Evolutionary conservation across 768 basidiomycete species (phyloP), one percentile per base, ranked within the genome.

Genomic region (Boletus barrowsii): DNA sequence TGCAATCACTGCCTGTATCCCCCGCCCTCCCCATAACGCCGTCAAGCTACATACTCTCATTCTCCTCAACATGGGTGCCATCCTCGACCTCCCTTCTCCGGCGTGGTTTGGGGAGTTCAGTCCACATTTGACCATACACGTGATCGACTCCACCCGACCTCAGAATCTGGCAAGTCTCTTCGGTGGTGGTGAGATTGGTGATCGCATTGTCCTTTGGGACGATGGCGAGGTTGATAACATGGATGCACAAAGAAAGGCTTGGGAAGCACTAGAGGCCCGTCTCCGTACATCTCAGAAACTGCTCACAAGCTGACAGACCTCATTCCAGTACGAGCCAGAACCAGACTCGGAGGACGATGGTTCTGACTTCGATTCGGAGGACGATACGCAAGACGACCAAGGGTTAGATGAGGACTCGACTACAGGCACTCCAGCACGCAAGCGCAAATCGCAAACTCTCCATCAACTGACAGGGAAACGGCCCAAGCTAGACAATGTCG

Each of bases 121-220:
- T 45, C 61, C 75, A 5, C 74, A 76, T 22, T 76, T 92, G 50
- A 84, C 79, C 3, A 80, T 98, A 40, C 97, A 99, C 74, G 86
- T 98, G 62, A 90, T 99, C 73, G 97, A 99, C 72, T 93, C 96
- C 4, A 83, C 86, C 18, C 82, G 97, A 48, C 97, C 97, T 17
- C 84, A 90, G 65, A 93, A 94, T 71, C 76, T 98, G 64, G 78
- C 84, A 41, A 97, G 87, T 74, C 73, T 98, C 20, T 98, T 96
- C 69, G 83, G 81, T 46, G 79, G 76, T 41, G 84, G 84, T 24
- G 79, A 83, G 60, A 81, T 81, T 48, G 81, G 79, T 13, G 84
- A 88, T 57, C 77, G 87, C 48, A 83, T 98, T 18, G 75, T 96
- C 30, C 79, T 98, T 0, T 99, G 97, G 97, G 93, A 94, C 58